Evolutionary conservation across 345 rosid species (phyloP), one percentile per base, ranked within the genome.

Genomic region (Gossypium bickii): DNA sequence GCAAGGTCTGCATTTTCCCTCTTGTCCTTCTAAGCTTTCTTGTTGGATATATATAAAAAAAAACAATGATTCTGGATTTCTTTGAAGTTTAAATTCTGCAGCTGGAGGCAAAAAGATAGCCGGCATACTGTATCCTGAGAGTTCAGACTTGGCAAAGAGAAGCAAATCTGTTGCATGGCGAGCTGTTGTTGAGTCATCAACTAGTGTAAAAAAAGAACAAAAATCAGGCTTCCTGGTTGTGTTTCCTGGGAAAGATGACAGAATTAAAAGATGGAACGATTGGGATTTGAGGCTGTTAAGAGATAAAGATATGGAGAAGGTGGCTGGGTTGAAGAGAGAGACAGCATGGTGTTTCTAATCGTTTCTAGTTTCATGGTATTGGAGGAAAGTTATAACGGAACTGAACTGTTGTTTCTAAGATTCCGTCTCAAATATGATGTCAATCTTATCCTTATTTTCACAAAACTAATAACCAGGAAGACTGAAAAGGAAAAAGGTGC

Each of bases 151-250:
- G 16, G 88, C 96, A 53, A 91, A 84, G 90, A 93, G 99, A 87
- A 91, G 86, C 88, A 90, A 86, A 80, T 84, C 76, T 78, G 79
- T 89, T 65, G 84, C 89, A 55, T 95, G 98, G 99, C 84, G 81
- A 82, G 98, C 98, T 78, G 96, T 92, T 18, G 99, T 93, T 75
- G 99, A 90, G 76, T 89, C 94, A 74, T 93, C 97, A 74, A 83
- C 80, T 16, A 88, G 85, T 79, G 80, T 80, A n/a, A 93, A 91
- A 79, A 22, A 59, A 12, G 3, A 12, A 59, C 12, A 59, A 5
- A 25, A 25, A 12, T 59, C 16, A 5, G 25, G 63, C 25, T 58
- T 4, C 3, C 61, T 22, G 8, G 38, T 59, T 34, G 63, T 59
- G 63, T 59, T 24, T 59, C 25, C 17, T 12, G 38, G 38, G 7